These are phyloP conservation scores for Somion occarium DNA, from an alignment of 1,284 basidiomycete species.

Conservation along the genomic window DNA sequence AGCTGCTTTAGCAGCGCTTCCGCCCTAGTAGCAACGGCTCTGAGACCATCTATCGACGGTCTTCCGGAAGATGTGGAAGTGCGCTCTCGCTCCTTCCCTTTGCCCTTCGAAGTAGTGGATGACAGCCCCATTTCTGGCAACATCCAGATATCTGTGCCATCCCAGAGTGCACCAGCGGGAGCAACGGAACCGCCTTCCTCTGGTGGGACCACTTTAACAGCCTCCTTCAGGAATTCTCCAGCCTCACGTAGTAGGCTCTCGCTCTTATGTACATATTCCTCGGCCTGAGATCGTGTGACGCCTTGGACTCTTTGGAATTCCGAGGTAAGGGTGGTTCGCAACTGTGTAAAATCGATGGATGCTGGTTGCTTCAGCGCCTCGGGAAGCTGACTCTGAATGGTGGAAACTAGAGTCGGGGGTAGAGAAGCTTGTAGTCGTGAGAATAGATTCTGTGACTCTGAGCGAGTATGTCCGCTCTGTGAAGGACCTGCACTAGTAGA, in stretches of 20 bases:
- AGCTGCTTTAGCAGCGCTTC: constrained; percentile 75
- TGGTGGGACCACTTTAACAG: constrained; percentile 87
- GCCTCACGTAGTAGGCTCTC: constrained; percentile 72
- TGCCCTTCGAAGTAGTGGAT: constrained; percentile 32
- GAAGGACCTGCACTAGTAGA: constrained; percentile 11
- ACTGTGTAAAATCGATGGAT: constrained; percentile 55
- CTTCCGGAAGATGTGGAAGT: constrained; percentile 18
- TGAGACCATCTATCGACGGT: constrained; percentile 32
- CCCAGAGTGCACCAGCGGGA: constrained; percentile 57
- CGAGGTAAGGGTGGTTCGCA: constrained; percentile 58
- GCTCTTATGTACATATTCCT: constrained; percentile 79
- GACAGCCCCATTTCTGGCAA: constrained; percentile 39
- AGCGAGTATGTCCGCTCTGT: constrained; percentile 18
- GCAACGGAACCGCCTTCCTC: constrained; percentile 39
- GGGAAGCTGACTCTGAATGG: constrained; percentile 51
- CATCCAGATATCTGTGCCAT: constrained; percentile 82
- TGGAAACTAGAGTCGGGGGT: constrained; percentile 66
- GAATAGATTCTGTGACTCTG: constrained; percentile 47
- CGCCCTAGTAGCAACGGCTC: constrained; percentile 66
- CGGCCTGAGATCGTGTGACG: constrained; percentile 70
- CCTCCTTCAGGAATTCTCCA: constrained; percentile 73
- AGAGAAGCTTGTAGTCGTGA: constrained; percentile 68
- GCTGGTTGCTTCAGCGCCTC: constrained; percentile 51
- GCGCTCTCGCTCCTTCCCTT: constrained; percentile 34
- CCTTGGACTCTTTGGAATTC: constrained; percentile 75